phyloP scores from a whole-genome alignment of 1,284 basidiomycete species.

The Fistulinella cinereoalba region DNA sequence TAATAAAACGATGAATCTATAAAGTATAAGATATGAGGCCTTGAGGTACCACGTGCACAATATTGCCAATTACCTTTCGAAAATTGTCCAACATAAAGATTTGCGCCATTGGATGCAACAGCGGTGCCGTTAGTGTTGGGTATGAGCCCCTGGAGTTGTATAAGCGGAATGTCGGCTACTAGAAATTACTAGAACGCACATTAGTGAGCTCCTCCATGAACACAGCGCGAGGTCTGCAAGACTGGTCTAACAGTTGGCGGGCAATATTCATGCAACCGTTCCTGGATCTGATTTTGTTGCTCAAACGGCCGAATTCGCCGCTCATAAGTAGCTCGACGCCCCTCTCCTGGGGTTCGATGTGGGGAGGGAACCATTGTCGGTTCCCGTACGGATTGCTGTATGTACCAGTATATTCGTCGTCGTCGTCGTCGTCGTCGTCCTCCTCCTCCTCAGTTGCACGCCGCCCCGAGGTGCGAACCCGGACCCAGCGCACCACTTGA shows the following conservation, averaged over 20 bases:
- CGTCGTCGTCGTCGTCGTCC: constrained; percentile 35
- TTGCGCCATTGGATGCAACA: constrained; percentile 77
- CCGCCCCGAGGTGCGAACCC: constrained; percentile 11
- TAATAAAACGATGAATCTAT: constrained; percentile 80
- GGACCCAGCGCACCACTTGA: constrained; percentile 23
- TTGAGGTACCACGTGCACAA: constrained; percentile 1
- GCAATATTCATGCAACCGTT: constrained; percentile 44
- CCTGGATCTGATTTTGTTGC: constrained; percentile 44
- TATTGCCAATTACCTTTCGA: constrained; percentile 58
- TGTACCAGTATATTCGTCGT: constrained; percentile 33
- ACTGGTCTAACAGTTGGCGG: constrained; percentile 44
- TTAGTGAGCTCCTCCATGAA: constrained; percentile 53
- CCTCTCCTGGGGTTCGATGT: constrained; percentile 64
- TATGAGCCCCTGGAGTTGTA: constrained; percentile 56
- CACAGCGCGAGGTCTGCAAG: constrained; percentile 34
- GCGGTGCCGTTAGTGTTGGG: constrained; percentile 88
- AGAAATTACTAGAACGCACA: constrained; percentile 41
- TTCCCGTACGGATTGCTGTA: constrained; percentile 14
- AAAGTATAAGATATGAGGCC: constrained; percentile 2
- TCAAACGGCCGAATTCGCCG: constrained; percentile 84
- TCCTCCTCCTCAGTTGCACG: constrained; percentile 35
- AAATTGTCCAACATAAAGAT: constrained; percentile 93
- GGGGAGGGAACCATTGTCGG: constrained; percentile 44
- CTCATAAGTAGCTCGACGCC: constrained; percentile 72
- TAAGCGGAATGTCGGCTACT: constrained; percentile 4